Percentiles rank a stretch among this genome's conserved stretches.
Evolutionary conservation across 2,329 filamentous ascomycete species (phyloP).

Genomic region (Thielaviopsis populi): DNA sequence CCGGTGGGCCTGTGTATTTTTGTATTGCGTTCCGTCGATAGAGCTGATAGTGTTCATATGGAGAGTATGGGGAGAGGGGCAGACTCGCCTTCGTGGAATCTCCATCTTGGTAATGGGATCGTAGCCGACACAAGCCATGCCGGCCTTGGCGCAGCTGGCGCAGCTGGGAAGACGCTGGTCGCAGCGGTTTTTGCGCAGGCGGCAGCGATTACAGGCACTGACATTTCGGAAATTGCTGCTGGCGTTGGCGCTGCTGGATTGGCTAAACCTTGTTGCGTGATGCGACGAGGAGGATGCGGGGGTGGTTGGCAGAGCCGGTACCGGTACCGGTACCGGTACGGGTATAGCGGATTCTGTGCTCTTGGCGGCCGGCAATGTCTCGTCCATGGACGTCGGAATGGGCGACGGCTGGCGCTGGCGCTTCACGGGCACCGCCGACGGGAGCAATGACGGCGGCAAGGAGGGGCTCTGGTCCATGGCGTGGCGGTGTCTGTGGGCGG

Average conservation of each 20-base stretch:
- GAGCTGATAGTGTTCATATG: too few relatives aligned
- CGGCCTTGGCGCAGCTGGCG: conserved; percentile 83
- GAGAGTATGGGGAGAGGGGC: too few relatives aligned
- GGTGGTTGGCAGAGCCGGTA: background rate
- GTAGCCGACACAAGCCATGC: conserved; percentile 82
- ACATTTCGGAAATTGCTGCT: conserved; percentile 69
- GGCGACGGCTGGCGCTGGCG: conserved; percentile 41
- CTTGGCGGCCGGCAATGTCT: background rate
- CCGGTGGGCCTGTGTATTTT: too few relatives aligned
- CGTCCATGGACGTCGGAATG: conserved; percentile 21
- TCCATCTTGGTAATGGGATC: conserved; percentile 94
- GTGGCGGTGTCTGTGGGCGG: background rate
- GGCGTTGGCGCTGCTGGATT: conserved; percentile 22
- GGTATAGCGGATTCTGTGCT: background rate
- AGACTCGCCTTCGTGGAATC: conserved; percentile 73
- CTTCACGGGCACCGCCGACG: conserved; percentile 34
- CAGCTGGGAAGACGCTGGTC: conserved; percentile 87
- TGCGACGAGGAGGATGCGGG: background rate
- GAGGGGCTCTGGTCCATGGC: background rate
- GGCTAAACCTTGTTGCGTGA: background rate
- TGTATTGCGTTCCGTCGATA: too few relatives aligned
- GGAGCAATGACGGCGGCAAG: background rate
- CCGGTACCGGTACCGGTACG: background rate
- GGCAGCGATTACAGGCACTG: conserved; percentile 85
- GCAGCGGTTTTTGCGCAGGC: conserved; percentile 84